These are phyloP conservation scores for Cladosporium sp. DNA, from an alignment of 2,329 filamentous ascomycete genomes.

Conservation along the genomic window DNA sequence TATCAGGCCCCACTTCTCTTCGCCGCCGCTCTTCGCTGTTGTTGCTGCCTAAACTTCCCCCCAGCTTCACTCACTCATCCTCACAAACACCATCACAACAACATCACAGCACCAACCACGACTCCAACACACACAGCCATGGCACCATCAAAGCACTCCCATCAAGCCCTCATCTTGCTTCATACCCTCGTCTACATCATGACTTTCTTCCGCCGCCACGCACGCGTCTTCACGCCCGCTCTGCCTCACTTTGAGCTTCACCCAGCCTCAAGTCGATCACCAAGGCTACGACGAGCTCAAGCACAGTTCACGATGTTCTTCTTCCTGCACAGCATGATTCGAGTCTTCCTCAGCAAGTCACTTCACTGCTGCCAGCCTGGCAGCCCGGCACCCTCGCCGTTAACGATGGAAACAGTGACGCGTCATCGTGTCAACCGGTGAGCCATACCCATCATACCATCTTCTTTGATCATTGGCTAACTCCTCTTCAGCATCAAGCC, in stretches of 20 bases:
- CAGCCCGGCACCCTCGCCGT: not conserved
- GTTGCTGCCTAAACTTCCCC: not conserved
- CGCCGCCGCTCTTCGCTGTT: not conserved
- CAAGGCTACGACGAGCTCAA: not conserved
- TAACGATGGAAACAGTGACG: not conserved
- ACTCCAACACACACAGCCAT: not conserved
- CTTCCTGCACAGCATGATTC: not conserved
- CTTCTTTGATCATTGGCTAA: not conserved
- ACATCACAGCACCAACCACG: not conserved
- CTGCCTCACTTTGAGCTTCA: not conserved
- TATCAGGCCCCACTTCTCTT: not conserved
- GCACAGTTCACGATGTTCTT: not conserved
- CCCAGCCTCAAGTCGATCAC: not conserved
- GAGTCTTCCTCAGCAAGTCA: not conserved
- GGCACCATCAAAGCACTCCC: not conserved
- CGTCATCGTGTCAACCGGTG: not conserved
- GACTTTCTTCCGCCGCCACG: not conserved
- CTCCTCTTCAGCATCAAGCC: not conserved
- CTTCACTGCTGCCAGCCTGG: not conserved
- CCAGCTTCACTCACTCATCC: not conserved
- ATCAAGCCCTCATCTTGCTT: not conserved
- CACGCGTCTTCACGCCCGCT: not conserved
- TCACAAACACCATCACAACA: not conserved
- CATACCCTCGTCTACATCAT: not conserved
- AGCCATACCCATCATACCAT: not conserved